Percentiles rank a stretch among this genome's conserved stretches.
phyloP scores from a whole-genome alignment of 345 rosid genomes.

The Salix purpurea region DNA sequence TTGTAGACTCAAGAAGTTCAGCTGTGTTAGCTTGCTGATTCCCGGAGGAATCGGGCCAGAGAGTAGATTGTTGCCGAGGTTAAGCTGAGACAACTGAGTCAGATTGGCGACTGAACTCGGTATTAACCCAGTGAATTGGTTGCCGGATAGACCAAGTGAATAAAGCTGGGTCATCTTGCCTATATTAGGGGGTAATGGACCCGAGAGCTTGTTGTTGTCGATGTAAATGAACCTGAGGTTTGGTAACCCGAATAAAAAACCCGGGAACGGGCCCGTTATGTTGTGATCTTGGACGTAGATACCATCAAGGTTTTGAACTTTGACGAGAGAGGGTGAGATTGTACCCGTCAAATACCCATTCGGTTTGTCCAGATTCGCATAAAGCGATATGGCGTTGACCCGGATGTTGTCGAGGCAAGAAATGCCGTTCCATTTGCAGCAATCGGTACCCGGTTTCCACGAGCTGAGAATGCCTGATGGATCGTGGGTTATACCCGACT shows the following conservation, averaged over 20 bases:
- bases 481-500: slow-evolving; percentile 62
- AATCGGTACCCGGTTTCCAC: slow-evolving; percentile 72
- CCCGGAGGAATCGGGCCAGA: slow-evolving; percentile 51
- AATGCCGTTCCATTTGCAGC: slow-evolving; percentile 58
- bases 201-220: slow-evolving; percentile 61
- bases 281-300: slow-evolving; percentile 44
- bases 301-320: slow-evolving; percentile 45
- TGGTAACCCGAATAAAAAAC: slow-evolving; percentile 44
- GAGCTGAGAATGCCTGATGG: slow-evolving; percentile 55
- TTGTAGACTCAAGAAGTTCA: slow-evolving; percentile 27
- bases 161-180: slow-evolving; percentile 41
- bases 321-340: slow-evolving; percentile 50
- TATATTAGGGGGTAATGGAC: slow-evolving; percentile 44
- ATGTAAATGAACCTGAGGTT: slow-evolving; percentile 46
- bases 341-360: slow-evolving; percentile 50
- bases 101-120: slow-evolving; percentile 52
- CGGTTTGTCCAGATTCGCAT: slow-evolving; percentile 33
- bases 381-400: slow-evolving; percentile 38
- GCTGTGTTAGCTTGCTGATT: slow-evolving; percentile 37
- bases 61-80: slow-evolving; percentile 45
- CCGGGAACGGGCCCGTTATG: slow-evolving; percentile 67
- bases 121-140: slow-evolving; percentile 54
- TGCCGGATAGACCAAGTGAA: slow-evolving; percentile 47
- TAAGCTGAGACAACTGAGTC: slow-evolving; percentile 44
- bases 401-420: slow-evolving; percentile 39